These are phyloP conservation scores for Rosa chinensis DNA, from an alignment of 306 rosid species.

Conservation along the genomic window DNA sequence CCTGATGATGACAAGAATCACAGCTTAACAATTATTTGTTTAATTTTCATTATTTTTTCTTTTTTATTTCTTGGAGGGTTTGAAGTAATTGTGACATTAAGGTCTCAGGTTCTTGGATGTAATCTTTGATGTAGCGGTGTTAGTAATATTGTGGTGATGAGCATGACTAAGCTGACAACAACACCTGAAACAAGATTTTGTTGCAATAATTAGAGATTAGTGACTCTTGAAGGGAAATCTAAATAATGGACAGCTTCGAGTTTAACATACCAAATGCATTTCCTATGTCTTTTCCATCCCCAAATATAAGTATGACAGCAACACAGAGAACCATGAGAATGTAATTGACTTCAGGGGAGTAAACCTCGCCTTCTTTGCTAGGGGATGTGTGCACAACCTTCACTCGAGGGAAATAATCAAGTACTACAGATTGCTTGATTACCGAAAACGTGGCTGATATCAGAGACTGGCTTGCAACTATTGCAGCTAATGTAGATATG, in stretches of 20 bases:
- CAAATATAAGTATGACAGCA: slow-evolving; percentile 80
- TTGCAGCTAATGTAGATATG: slow-evolving; percentile 66
- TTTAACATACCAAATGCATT: slow-evolving; percentile 69
- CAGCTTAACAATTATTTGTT: too few species aligned
- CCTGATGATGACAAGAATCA: too few species aligned
- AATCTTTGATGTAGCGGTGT: slow-evolving; percentile 26
- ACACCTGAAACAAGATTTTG: slow-evolving; percentile 53
- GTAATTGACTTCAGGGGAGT: slow-evolving; percentile 86
- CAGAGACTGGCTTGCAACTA: slow-evolving; percentile 83
- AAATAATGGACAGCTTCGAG: slow-evolving; percentile 16
- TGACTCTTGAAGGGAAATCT: slow-evolving; percentile 16
- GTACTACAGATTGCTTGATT: slow-evolving; percentile 81
- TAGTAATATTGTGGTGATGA: slow-evolving; percentile 73
- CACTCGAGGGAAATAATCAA: slow-evolving; percentile 82
- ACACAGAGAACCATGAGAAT: slow-evolving; percentile 77
- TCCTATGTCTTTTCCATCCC: slow-evolving; percentile 79
- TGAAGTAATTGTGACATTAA: too few species aligned
- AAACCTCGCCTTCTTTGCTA: slow-evolving; percentile 78
- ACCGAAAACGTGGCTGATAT: slow-evolving; percentile 88
- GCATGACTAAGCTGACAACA: slow-evolving; percentile 80
- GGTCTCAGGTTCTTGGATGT: too few species aligned
- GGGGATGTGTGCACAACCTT: slow-evolving; percentile 72
- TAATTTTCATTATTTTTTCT: too few species aligned
- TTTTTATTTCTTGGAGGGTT: too few species aligned
- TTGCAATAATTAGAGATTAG: not conserved